A percentile compares a stretch with the other conserved stretches of the same genome.
phyloP scores from a whole-genome alignment of 2,329 filamentous ascomycete species.

The Biscogniauxia marginata region DNA sequence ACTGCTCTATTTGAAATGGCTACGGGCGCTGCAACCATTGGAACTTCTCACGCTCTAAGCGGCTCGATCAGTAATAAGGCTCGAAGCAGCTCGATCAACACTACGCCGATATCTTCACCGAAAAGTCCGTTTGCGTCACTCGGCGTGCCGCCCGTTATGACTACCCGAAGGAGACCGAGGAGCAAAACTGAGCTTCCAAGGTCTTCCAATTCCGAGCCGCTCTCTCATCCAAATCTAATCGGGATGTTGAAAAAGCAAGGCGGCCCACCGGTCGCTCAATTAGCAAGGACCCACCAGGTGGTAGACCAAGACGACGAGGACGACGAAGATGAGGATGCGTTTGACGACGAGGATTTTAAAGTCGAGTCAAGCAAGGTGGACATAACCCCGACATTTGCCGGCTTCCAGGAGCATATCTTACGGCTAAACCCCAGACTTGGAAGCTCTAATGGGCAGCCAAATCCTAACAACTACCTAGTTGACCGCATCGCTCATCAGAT shows the following conservation, averaged over 20 bases:
- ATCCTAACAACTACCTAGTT: conserved; percentile 61
- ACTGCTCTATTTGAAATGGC: conserved; percentile 57
- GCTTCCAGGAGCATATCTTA: conserved; percentile 73
- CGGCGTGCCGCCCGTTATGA: conserved; percentile 40
- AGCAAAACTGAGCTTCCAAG: conserved; percentile 55
- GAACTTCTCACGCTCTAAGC: conserved; percentile 54
- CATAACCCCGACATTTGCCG: conserved; percentile 70
- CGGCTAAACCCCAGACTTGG: conserved; percentile 70
- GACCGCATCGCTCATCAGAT: conserved; percentile 84
- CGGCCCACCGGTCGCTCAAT: conserved; percentile 51
- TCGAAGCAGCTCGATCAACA: conserved; percentile 60
- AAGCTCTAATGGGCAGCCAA: conserved; percentile 25
- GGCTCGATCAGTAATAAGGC: conserved; percentile 63
- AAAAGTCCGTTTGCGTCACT: conserved; percentile 48
- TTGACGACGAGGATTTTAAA: conserved; percentile 60
- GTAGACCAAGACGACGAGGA: conserved; percentile 56
- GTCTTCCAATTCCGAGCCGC: conserved; percentile 32
- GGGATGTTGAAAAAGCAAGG: conserved; percentile 53
- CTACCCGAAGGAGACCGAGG: conserved; percentile 51
- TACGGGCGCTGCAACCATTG: conserved; percentile 54
- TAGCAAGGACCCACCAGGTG: conserved; percentile 42
- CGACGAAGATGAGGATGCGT: conserved; percentile 56
- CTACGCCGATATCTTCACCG: conserved; percentile 51
- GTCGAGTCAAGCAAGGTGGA: conserved; percentile 63
- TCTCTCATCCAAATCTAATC: conserved; percentile 45